These are phyloP conservation scores for Colletotrichum tamarilloi DNA, from an alignment of 2,329 filamentous ascomycete genomes.

Conservation along the genomic window DNA sequence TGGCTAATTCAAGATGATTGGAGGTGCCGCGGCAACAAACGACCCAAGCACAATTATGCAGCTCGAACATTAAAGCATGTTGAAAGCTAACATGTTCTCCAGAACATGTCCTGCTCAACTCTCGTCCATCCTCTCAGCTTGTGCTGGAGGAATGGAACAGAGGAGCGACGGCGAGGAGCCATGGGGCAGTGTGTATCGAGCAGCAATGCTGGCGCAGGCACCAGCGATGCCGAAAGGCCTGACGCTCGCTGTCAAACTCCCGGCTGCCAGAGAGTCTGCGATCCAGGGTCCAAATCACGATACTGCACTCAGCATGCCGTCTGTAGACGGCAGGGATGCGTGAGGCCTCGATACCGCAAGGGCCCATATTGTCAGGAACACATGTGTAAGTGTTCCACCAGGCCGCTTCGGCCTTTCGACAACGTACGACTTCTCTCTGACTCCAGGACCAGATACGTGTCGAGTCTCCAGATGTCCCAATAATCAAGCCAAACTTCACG, in stretches of 20 bases:
- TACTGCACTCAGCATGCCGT: slow-evolving; percentile 28
- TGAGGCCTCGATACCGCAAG: slow-evolving; percentile 22
- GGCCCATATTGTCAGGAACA: slow-evolving; percentile 34
- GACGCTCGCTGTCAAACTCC: slow-evolving; percentile 26
- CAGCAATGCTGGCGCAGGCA: not conserved
- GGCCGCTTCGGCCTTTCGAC: too few relatives aligned
- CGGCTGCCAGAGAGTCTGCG: slow-evolving; percentile 18
- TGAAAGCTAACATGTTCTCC: slow-evolving; percentile 17
- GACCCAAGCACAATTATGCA: slow-evolving; percentile 12
- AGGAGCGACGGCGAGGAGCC: slow-evolving; percentile 19
- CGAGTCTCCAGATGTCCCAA: slow-evolving; percentile 26
- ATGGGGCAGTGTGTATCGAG: slow-evolving; percentile 35
- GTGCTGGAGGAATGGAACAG: slow-evolving; percentile 27
- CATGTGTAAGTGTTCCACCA: slow-evolving; percentile 27
- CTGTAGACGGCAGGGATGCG: slow-evolving; percentile 30
- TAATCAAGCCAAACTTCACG: slow-evolving; percentile 24
- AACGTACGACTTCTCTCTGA: slow-evolving; percentile 2
- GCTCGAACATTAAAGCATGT: slow-evolving; percentile 4
- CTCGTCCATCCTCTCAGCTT: slow-evolving; percentile 20
- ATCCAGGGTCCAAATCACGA: slow-evolving; percentile 21
- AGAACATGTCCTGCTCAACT: slow-evolving; percentile 25
- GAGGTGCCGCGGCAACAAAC: slow-evolving; percentile 22
- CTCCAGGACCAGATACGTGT: slow-evolving; percentile 29
- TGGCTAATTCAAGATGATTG: slow-evolving; percentile 17
- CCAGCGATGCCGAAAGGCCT: not conserved